phyloP scores from a whole-genome alignment of 108 stramenopile species.

The Bacterosira constricta region DNA sequence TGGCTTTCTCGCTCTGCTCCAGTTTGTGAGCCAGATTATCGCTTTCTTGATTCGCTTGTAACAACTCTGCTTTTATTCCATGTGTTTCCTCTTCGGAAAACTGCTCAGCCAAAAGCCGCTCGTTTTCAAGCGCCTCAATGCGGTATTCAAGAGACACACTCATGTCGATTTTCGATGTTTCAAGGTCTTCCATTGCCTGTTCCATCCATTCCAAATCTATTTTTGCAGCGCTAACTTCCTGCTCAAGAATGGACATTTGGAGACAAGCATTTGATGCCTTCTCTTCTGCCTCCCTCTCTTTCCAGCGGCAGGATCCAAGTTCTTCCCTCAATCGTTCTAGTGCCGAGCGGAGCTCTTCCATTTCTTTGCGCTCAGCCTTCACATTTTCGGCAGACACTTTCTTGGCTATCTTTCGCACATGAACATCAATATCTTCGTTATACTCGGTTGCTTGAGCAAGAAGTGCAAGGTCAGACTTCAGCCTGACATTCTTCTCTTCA shows the following conservation, averaged over 20 bases:
- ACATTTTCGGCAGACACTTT: conserved; percentile 63
- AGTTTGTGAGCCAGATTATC: conserved; percentile 69
- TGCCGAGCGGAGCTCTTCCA: conserved; percentile 64
- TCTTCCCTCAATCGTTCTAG: conserved; percentile 65
- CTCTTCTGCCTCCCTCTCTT: conserved; percentile 69
- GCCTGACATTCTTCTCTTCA: conserved; percentile 56
- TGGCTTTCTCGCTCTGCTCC: conserved; percentile 69
- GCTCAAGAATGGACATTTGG: conserved; percentile 67
- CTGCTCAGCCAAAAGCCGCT: conserved; percentile 52
- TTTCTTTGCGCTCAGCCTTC: conserved; percentile 67
- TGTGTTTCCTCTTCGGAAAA: conserved; percentile 62
- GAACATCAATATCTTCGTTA: conserved; percentile 40
- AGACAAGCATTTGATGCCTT: conserved; percentile 59
- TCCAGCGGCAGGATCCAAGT: conserved; percentile 59
- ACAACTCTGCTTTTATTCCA: conserved; percentile 63
- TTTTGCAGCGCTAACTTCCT: conserved; percentile 75
- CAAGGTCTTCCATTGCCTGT: conserved; percentile 74
- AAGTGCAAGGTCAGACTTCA: conserved; percentile 67
- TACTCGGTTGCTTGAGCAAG: conserved; percentile 64
- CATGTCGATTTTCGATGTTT: conserved; percentile 59
- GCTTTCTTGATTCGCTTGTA: conserved; percentile 64
- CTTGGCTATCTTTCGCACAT: conserved; percentile 60
- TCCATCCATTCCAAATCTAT: conserved; percentile 67
- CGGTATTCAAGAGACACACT: conserved; percentile 73
- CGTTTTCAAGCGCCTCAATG: conserved; percentile 72